A percentile compares a stretch with the other conserved stretches of the same genome.
Evolutionary conservation across 106 monocot genomes (phyloP).

Genomic region (Amphibolis antarctica): DNA sequence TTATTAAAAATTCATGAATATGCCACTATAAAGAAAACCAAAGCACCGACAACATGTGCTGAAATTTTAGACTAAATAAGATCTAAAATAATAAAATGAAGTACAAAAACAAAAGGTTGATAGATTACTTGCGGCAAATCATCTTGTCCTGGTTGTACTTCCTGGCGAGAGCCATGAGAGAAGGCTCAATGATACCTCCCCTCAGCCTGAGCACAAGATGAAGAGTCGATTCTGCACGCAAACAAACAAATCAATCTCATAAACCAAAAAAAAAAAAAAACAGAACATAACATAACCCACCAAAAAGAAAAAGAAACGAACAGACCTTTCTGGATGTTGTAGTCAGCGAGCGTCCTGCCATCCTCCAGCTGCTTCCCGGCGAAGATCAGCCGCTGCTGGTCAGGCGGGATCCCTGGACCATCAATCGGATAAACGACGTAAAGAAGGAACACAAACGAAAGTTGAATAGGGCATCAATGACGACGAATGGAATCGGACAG

Average conservation of each 20-base stretch:
- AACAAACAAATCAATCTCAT: background rate
- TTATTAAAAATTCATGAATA: too few species aligned
- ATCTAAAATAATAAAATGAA: background rate
- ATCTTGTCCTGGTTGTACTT: conserved; percentile 76
- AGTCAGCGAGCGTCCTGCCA: too few species aligned
- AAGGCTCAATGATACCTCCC: conserved; percentile 70
- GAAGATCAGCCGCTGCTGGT: too few species aligned
- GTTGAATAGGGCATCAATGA: background rate
- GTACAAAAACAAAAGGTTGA: background rate
- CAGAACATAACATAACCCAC: background rate
- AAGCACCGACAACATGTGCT: too few species aligned
- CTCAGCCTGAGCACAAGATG: conserved; percentile 65
- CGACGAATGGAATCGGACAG: background rate
- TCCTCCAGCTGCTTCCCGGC: too few species aligned
- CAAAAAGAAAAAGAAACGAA: background rate
- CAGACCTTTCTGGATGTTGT: too few species aligned
- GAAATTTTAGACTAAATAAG: too few species aligned
- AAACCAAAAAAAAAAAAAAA: background rate
- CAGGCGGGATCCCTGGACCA: conserved; percentile 45
- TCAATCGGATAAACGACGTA: background rate
- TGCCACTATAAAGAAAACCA: too few species aligned
- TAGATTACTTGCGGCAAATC: conserved; percentile 54
- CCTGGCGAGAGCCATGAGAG: conserved; percentile 65
- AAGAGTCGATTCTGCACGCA: conserved; percentile 45
- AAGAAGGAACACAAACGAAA: background rate